Evolutionary conservation across 2,329 filamentous ascomycete genomes (phyloP), one percentile per base, ranked within the genome.

Genomic region (Penicillium expansum): DNA sequence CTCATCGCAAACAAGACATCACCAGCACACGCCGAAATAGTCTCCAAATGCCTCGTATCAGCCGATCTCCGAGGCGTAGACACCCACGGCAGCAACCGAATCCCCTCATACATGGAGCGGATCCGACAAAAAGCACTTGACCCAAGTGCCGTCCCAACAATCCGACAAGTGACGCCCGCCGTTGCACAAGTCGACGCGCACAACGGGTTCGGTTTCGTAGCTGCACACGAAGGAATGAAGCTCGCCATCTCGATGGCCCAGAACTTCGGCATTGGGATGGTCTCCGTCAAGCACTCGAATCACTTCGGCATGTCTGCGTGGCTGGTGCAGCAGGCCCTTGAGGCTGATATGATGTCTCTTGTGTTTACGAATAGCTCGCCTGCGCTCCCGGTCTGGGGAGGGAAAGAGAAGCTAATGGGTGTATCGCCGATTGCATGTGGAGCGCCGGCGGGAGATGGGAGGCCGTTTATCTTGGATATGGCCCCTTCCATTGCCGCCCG

Each of bases 251-350:
- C 83, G 10, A 86, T 88, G 74, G 89, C 89, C 0, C 74, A 77
- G 24, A 86, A 65, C 1, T 78, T 71, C 65, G 89, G 89, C 13
- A 89, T 93, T 60, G 90, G 90, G 27, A 86, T 94, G 82, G 87
- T 88, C 0, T 85, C 83, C 56, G 79, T 93, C 67, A 89, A 86
- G 71, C 87, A 88, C 73, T 89, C 86, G 39, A 93, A 93, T 66
- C 89, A 93, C 71, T 92, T 90, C 66, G 90, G 90, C 52, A 94
- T 94, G 90, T 83, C 83, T 4, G 90, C 90, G 0, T 93, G 89
- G 88, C 69, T 92, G 0, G 89, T 92, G 11, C 87, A 90, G 70
- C 86, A 91, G 72, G 90, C 89, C 0, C 73, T 92, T 14, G 87
- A 93, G 56, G 86, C 83, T 0, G 80, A 81, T 37, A 86, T 89